Evolutionary conservation across 78 protist genomes (phyloP), one percentile per base, ranked within the genome.

Genomic region (Guillardia theta): DNA sequence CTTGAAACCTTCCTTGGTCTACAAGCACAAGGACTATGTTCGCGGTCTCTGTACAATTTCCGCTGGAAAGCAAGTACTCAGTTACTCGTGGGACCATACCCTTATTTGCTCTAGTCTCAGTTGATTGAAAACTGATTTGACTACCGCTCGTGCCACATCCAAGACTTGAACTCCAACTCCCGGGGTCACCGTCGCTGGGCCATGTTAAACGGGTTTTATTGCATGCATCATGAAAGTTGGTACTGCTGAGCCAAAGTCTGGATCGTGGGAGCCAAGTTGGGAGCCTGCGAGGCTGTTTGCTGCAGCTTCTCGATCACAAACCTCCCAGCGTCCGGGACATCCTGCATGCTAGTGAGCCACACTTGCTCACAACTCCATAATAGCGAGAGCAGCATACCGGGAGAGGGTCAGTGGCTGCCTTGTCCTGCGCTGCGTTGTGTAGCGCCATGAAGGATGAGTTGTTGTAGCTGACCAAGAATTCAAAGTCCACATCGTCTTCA

Each of bases 141-240:
- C n/a, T n/a, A n/a, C n/a, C n/a, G n/a, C n/a, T n/a, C n/a, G n/a
- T n/a, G n/a, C n/a, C n/a, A n/a, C n/a, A n/a, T n/a, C n/a, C n/a
- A n/a, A n/a, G n/a, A n/a, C n/a, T n/a, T n/a, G n/a, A n/a, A n/a
- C n/a, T n/a, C n/a, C n/a, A n/a, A n/a, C n/a, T n/a, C n/a, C n/a
- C n/a, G n/a, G n/a, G n/a, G n/a, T n/a, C n/a, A n/a, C n/a, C n/a
- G n/a, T n/a, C n/a, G n/a, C n/a, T n/a, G n/a, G n/a, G n/a, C n/a
- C n/a, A n/a, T n/a, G n/a, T n/a, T n/a, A n/a, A n/a, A n/a, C n/a
- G n/a, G n/a, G n/a, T n/a, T n/a, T n/a, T n/a, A n/a, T n/a, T n/a
- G n/a, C n/a, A n/a, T n/a, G n/a, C n/a, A n/a, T 70, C 83, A 70
- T 4, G 83, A 70, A 15, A 70, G 83, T 43, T 70, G 83, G 83